These are phyloP conservation scores for Spathaspora boniae DNA, from an alignment of 805 yeast genomes.

Conservation along the genomic window DNA sequence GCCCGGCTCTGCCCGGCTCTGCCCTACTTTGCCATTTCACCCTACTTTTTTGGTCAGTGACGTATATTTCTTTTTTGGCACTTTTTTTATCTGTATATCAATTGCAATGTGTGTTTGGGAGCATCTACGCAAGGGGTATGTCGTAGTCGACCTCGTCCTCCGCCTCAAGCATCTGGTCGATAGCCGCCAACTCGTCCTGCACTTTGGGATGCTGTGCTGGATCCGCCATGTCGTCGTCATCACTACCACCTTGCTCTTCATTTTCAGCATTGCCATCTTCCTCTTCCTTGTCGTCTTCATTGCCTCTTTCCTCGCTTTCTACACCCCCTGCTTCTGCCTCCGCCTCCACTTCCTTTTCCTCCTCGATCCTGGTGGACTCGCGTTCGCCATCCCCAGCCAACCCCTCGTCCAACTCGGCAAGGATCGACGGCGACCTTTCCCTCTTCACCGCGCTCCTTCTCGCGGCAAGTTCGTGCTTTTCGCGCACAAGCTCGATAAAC, in stretches of 20 bases:
- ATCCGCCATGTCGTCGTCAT: slow-evolving; percentile 2
- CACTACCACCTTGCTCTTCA: background rate
- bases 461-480: slow-evolving; percentile 21
- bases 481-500: slow-evolving; percentile 24
- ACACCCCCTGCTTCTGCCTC: background rate
- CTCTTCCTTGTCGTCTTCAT: background rate
- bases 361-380: background rate
- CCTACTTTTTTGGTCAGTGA: background rate
- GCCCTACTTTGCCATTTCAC: background rate
- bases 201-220: slow-evolving; percentile 3
- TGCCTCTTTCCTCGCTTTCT: background rate
- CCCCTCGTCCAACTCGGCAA: slow-evolving; percentile 11
- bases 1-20: no score
- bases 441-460: slow-evolving; percentile 15
- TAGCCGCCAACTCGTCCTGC: slow-evolving; percentile 20
- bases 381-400: slow-evolving; percentile 6
- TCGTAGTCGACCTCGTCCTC: slow-evolving; percentile 39
- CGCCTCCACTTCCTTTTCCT: slow-evolving; percentile 3
- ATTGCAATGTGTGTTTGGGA: background rate
- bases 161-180: slow-evolving; percentile 34
- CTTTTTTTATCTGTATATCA: background rate
- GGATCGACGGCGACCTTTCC: background rate
- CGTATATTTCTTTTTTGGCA: background rate
- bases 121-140: slow-evolving; percentile 18
- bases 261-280: background rate